These are phyloP conservation scores for Gonium pectorale DNA, from an alignment of 139 green algal genomes.

Conservation along the genomic window DNA sequence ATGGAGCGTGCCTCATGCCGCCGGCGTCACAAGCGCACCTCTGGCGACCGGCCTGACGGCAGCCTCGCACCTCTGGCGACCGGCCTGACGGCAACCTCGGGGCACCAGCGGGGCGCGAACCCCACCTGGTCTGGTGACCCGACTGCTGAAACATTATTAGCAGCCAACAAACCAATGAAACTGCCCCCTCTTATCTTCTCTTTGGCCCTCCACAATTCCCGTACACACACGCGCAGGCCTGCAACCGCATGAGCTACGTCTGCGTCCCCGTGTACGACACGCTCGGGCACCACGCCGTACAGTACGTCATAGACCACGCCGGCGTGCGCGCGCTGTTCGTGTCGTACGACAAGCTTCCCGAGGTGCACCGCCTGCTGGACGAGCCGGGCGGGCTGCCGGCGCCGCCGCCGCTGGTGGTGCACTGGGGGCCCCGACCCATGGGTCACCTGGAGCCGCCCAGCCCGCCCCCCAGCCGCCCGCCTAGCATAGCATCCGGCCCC, in stretches of 20 bases:
- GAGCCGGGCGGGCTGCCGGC: neutral
- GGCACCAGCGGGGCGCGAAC: too few species aligned
- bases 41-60: too few species aligned
- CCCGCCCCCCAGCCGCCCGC: neutral
- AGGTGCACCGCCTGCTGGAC: neutral
- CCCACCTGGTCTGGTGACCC: too few species aligned
- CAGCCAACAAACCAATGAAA: too few species aligned
- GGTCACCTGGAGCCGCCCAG: neutral
- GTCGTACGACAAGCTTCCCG: slow-evolving; percentile 8
- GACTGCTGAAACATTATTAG: too few species aligned
- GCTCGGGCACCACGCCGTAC: slow-evolving; percentile 86
- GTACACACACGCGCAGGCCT: slow-evolving; percentile 85
- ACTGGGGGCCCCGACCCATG: slow-evolving; percentile 29
- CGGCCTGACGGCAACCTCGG: too few species aligned
- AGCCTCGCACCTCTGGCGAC: too few species aligned
- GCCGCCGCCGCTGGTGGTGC: slow-evolving; percentile 8
- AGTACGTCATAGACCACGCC: slow-evolving; percentile 89
- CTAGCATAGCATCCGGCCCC: neutral
- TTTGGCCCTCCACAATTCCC: too few species aligned
- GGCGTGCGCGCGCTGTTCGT: slow-evolving; percentile 42
- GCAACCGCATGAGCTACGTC: slow-evolving; percentile 82
- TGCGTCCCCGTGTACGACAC: slow-evolving; percentile 96
- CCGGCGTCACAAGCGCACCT: too few species aligned
- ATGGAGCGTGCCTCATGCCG: too few species aligned
- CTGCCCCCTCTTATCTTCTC: too few species aligned